Conservation (phyloP, 768 basidiomycete genomes). For the Rhodotorula babjevae region DNA sequence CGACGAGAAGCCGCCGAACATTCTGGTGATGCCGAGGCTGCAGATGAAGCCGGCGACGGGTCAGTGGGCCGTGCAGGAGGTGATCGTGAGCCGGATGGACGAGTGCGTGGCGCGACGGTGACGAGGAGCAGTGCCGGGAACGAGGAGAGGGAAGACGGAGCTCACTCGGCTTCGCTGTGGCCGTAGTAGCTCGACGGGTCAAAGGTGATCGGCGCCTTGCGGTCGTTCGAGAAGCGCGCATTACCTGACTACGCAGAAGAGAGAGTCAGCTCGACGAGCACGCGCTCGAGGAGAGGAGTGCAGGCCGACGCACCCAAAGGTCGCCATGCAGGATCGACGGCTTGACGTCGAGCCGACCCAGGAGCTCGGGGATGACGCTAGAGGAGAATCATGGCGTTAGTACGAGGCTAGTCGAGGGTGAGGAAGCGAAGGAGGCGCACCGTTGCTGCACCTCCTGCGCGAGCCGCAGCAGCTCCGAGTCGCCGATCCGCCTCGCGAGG, state of each 20-base stretch:
- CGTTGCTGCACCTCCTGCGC: not conserved
- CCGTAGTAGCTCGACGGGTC: slow-evolving; percentile 45
- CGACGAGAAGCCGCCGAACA: slow-evolving; percentile 47
- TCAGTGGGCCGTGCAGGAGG: too few relatives aligned
- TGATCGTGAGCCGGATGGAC: too few relatives aligned
- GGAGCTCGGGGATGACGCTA: slow-evolving; percentile 7
- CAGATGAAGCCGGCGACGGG: too few relatives aligned
- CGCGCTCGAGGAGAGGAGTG: not conserved
- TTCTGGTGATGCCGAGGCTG: slow-evolving; percentile 46
- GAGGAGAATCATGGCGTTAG: too few relatives aligned
- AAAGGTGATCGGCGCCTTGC: slow-evolving; percentile 41
- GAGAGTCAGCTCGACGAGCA: not conserved
- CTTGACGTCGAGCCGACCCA: slow-evolving; percentile 23
- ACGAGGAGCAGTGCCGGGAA: too few relatives aligned
- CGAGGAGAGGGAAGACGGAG: not conserved
- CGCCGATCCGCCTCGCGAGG: slow-evolving; percentile 5
- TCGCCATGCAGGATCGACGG: slow-evolving; percentile 48
- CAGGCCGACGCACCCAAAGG: slow-evolving; percentile 39
- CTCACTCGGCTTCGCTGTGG: slow-evolving; percentile 15
- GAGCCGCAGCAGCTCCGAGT: not conserved
- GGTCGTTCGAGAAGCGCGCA: slow-evolving; percentile 40
- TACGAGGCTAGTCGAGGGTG: not conserved
- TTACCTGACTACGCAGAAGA: slow-evolving; percentile 42
- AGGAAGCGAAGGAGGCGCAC: not conserved
- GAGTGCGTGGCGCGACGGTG: too few relatives aligned